These are phyloP conservation scores for Magnolia sinica DNA, from an alignment of 164 flowering plant species.

Conservation along the genomic window DNA sequence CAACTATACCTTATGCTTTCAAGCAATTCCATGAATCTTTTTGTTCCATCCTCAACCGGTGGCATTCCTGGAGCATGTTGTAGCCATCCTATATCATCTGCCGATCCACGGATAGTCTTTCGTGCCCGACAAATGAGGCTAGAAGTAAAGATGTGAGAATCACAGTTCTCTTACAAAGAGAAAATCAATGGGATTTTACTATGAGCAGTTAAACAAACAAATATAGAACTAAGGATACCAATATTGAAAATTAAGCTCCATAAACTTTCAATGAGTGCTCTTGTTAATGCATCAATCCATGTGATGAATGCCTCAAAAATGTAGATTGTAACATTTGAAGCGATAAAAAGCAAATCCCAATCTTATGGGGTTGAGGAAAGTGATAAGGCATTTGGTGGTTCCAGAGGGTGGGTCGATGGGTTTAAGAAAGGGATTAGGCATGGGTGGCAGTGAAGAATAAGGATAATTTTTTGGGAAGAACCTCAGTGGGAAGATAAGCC, in stretches of 20 bases:
- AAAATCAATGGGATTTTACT: background rate
- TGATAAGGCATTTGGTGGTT: no score
- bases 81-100: constrained; percentile 96
- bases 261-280: background rate
- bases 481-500: no score
- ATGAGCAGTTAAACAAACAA: background rate
- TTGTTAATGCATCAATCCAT: background rate
- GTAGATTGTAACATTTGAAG: no score
- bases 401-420: no score
- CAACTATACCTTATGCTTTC: constrained; percentile 57
- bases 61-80: constrained; percentile 68
- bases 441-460: no score
- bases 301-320: background rate
- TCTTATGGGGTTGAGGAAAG: no score
- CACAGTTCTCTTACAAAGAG: background rate
- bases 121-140: constrained; percentile 83
- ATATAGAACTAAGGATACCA: background rate
- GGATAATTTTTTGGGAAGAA: no score
- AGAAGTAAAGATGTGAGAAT: constrained; percentile 17
- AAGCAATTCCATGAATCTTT: constrained; percentile 66
- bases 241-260: background rate
- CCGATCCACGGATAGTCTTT: constrained; percentile 87
- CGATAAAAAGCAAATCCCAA: no score
- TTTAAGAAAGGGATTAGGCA: no score
- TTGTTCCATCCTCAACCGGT: constrained; percentile 85